Conservation (phyloP, 495 filamentous ascomycete genomes). For the Xeromyces bisporus region DNA sequence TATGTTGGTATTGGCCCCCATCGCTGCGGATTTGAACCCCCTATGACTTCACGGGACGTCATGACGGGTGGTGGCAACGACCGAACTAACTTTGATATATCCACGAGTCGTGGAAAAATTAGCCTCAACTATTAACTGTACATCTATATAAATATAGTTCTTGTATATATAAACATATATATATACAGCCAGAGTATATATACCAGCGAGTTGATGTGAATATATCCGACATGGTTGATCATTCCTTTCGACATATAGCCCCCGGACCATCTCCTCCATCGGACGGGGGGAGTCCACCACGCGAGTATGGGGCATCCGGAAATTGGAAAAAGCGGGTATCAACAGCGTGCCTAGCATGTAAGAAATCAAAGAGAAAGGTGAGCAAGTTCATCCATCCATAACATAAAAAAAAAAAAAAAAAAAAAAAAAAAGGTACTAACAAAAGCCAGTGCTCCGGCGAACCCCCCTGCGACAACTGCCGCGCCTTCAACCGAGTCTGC, state of each 20-base stretch:
- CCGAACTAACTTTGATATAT: no score
- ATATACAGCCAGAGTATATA: no score
- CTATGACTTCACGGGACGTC: slow-evolving; percentile 5
- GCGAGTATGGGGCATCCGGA: slow-evolving; percentile 6
- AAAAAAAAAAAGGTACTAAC: no score
- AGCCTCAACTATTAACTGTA: no score
- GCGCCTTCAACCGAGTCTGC: slow-evolving; percentile 22
- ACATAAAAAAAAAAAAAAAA: no score
- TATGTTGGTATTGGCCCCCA: no score
- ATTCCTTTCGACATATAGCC: slow-evolving; percentile 12
- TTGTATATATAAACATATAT: no score
- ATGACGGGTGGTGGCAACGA: slow-evolving; percentile 1
- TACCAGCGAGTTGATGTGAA: no score
- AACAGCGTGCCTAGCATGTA: slow-evolving; percentile 30
- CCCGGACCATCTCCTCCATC: slow-evolving; percentile 15
- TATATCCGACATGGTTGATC: slow-evolving; percentile 16
- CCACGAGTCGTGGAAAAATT: no score
- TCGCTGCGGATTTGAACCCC: slow-evolving; percentile 2
- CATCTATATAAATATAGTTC: no score
- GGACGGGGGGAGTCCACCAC: slow-evolving; percentile 7
- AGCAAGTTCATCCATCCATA: no score
- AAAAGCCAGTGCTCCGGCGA: slow-evolving; percentile 22
- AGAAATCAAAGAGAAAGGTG: slow-evolving; percentile 32
- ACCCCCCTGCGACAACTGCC: slow-evolving; percentile 27
- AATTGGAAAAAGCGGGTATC: slow-evolving; percentile 28